These are phyloP conservation scores for Fusarium praegraminearum DNA, from an alignment of 2,329 filamentous ascomycete genomes.

Conservation along the genomic window DNA sequence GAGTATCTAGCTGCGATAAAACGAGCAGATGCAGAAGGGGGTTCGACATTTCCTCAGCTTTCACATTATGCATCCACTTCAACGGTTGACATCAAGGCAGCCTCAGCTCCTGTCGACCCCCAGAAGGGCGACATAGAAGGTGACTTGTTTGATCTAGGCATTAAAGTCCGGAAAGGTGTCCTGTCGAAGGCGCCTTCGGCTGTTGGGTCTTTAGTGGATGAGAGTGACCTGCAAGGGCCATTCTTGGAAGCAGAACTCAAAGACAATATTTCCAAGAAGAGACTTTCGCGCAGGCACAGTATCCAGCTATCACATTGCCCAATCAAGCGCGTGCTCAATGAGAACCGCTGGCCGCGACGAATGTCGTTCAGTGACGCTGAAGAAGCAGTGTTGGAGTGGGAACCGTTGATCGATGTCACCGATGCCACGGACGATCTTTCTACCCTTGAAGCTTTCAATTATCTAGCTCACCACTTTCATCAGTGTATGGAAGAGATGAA, in stretches of 20 bases:
- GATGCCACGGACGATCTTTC: constrained; percentile 48
- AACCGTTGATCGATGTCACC: constrained; percentile 61
- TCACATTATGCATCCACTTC: constrained; percentile 47
- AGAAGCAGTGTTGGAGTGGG: constrained; percentile 78
- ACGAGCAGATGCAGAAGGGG: constrained; percentile 51
- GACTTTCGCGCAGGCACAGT: constrained; percentile 73
- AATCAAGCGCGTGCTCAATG: constrained; percentile 57
- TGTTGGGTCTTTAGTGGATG: constrained; percentile 69
- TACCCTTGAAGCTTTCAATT: constrained; percentile 55
- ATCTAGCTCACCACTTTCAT: constrained; percentile 69
- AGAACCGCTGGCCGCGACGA: constrained; percentile 75
- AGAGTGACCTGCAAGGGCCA: constrained; percentile 68
- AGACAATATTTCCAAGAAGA: constrained; percentile 57
- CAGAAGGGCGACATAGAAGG: constrained; percentile 44
- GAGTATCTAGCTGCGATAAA: constrained; percentile 64
- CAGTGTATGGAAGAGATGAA: constrained; percentile 65
- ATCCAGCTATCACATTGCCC: constrained; percentile 54
- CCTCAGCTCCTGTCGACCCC: constrained; percentile 43
- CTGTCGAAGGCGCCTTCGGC: constrained; percentile 64
- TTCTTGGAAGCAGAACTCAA: constrained; percentile 62
- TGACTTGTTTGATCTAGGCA: constrained; percentile 50
- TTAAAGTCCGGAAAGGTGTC: constrained; percentile 59
- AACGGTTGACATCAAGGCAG: constrained; percentile 43
- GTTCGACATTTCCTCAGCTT: constrained; percentile 43
- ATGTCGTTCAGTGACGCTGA: constrained; percentile 82